These are phyloP conservation scores for Leptosphaerulina australis DNA, from an alignment of 2,329 filamentous ascomycete species.

Conservation along the genomic window DNA sequence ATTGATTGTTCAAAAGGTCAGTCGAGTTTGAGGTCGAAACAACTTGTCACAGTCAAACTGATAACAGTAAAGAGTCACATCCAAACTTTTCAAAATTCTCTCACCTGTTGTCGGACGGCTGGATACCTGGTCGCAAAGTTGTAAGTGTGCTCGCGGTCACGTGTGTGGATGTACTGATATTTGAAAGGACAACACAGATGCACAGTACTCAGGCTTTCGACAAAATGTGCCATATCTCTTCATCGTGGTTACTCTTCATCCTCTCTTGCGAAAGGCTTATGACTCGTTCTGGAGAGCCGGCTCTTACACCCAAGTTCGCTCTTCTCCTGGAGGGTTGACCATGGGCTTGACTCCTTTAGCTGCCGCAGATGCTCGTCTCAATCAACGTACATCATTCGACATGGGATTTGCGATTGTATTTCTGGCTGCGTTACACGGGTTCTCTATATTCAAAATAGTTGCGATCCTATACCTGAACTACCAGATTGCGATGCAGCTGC, in stretches of 20 bases:
- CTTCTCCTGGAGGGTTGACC: slow-evolving; percentile 43
- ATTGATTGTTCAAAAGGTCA: slow-evolving; percentile 83
- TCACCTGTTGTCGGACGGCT: slow-evolving; percentile 74
- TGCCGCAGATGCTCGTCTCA: slow-evolving; percentile 60
- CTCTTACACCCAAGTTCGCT: slow-evolving; percentile 53
- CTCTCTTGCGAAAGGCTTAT: slow-evolving; percentile 75
- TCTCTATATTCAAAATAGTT: slow-evolving; percentile 83
- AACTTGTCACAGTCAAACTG: slow-evolving; percentile 5
- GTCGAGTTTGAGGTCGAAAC: slow-evolving; percentile 1
- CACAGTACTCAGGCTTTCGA: slow-evolving; percentile 85
- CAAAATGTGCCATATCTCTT: slow-evolving; percentile 83
- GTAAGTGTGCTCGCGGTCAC: slow-evolving; percentile 53
- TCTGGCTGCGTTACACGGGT: slow-evolving; percentile 78
- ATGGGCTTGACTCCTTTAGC: slow-evolving; percentile 53
- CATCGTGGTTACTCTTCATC: slow-evolving; percentile 76
- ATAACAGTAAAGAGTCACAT: slow-evolving; percentile 67
- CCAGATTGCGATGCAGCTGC: slow-evolving; percentile 73
- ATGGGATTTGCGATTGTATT: slow-evolving; percentile 80
- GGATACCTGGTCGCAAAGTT: slow-evolving; percentile 91
- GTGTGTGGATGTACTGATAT: slow-evolving; percentile 8
- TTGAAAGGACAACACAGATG: slow-evolving; percentile 80
- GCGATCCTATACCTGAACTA: slow-evolving; percentile 83
- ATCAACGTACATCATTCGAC: slow-evolving; percentile 81
- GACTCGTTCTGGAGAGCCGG: slow-evolving; percentile 58
- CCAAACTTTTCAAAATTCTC: slow-evolving; percentile 79